Conservation (phyloP, 2,329 filamentous ascomycete species). For the Aspergillus tanneri region DNA sequence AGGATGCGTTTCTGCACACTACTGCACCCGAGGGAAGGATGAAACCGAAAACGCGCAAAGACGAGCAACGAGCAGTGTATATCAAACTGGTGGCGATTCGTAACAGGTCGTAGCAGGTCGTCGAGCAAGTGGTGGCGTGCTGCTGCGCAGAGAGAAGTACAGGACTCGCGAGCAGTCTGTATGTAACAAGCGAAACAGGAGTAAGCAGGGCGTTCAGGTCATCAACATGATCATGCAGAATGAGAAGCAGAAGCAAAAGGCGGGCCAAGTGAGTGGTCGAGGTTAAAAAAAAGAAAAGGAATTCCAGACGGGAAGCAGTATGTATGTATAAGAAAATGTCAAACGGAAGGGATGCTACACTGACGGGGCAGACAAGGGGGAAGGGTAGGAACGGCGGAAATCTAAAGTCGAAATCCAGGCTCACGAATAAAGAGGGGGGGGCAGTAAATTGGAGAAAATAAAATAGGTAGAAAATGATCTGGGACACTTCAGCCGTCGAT, state of each 20-base stretch:
- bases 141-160: slow-evolving; percentile 11
- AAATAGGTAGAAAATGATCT: slow-evolving; percentile 24
- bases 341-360: slow-evolving; percentile 26
- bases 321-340: slow-evolving; percentile 27
- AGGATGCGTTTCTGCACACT: not conserved
- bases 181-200: slow-evolving; percentile 13
- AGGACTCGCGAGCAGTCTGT: slow-evolving; percentile 13
- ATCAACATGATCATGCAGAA: slow-evolving; percentile 16
- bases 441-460: slow-evolving; percentile 16
- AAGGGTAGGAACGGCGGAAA: slow-evolving; percentile 8
- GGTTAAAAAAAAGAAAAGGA: not conserved
- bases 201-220: slow-evolving; percentile 20
- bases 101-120: slow-evolving; percentile 35
- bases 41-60: not conserved
- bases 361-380: slow-evolving; percentile 31
- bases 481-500: no score
- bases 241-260: slow-evolving; percentile 12
- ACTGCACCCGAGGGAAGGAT: not conserved
- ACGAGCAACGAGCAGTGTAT: slow-evolving; percentile 14
- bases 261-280: slow-evolving; percentile 8
- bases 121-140: slow-evolving; percentile 13
- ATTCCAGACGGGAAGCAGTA: slow-evolving; percentile 4
- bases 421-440: slow-evolving; percentile 23
- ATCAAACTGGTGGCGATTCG: slow-evolving; percentile 18
- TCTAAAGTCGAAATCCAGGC: slow-evolving; percentile 26